A percentile compares a stretch with the other conserved stretches of the same genome.
Conservation (phyloP, 208 protist genomes). For the Trypanosoma boissoni region DNA sequence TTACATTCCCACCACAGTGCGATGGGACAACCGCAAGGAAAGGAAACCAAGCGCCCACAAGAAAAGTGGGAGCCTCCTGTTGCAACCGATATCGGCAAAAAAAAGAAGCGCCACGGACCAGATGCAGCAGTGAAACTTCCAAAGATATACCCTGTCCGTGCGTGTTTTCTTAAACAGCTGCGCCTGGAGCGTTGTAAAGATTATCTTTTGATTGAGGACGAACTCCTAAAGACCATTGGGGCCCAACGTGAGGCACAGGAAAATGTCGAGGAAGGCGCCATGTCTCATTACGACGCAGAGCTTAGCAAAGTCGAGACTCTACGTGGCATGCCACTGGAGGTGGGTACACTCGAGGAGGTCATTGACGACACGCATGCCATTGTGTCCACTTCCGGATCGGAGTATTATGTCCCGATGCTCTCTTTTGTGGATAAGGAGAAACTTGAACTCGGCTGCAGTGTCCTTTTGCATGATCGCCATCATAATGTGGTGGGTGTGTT, state of each 20-base stretch:
- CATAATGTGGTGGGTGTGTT: constrained; percentile 98
- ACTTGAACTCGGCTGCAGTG: constrained; percentile 96
- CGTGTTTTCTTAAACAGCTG: constrained; percentile 97
- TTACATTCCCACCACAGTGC: background rate
- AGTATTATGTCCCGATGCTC: constrained; percentile 99
- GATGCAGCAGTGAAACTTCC: constrained; percentile 77
- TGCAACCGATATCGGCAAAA: constrained; percentile 91
- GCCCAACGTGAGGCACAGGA: constrained; percentile 78
- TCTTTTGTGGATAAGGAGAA: constrained; percentile 99
- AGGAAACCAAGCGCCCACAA: constrained; percentile 44
- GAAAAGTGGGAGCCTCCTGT: constrained; percentile 96
- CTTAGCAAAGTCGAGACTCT: constrained; percentile 97
- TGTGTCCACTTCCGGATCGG: constrained; percentile 94
- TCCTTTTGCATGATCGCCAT: constrained; percentile 98
- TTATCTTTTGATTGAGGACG: constrained; percentile 99
- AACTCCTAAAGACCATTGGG: constrained; percentile 95
- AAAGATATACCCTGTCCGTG: constrained; percentile 93
- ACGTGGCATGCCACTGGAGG: constrained; percentile 97
- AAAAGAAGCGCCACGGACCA: constrained; percentile 84
- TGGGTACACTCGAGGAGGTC: constrained; percentile 99
- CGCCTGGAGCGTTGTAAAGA: constrained; percentile 99
- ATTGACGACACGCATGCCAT: constrained; percentile 99
- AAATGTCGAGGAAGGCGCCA: constrained; percentile 73
- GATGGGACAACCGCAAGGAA: constrained; percentile 73
- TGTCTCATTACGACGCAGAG: constrained; percentile 93